Base-by-base conservation (phyloP, 495 filamentous ascomycete species). In the Halenospora varia region DNA sequence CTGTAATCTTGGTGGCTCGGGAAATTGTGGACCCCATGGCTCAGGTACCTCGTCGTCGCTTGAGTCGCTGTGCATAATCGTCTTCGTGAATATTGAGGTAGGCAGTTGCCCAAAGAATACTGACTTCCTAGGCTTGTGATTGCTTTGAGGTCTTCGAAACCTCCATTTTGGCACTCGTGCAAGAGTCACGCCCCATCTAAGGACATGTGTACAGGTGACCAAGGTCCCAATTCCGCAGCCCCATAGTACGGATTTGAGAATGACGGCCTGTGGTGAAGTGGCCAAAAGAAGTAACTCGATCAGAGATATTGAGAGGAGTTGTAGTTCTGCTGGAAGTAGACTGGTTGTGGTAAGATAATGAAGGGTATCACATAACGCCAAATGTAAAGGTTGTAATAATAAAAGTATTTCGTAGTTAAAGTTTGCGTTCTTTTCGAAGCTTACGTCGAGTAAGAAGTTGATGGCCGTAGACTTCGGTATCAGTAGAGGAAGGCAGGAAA, bases 141-240 rank as follows among this genome's bases (percentile, higher is more conserved):
- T 13, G n/a, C 8, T 49, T 13, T 25, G 8, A 25, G 78, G 69
- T 18, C 85, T 82, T 59, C 85, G 82, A 61, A 97, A 92, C 29
- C 92, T 87, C 90, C 93, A 97, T 58, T 81, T 89, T 1, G 94
- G 94, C 35, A 98, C 88, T 41, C 95, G 77, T 17, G 93, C 92
- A 42, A 98, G 73, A 49, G 86, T 77, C 15, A 97, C 86, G 35
- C 87, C 90, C 89, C 89, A 96, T 68, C 77, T 82, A n/a, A 97
- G 82, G 15, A 93, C 79, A 48, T 86, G 82, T 40, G 79, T 77
- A 68, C 89, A 96, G 13, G 81, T 75, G 18, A 90, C 73, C 48
- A 96, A 85, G 17, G 96, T 63, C 49, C 80, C 79, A 48, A 97
- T 68, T 24, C 92, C 92, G 23, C 95, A 95, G 35, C 90, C 78